Base-by-base conservation (phyloP, 306 rosid genomes). In the Comarum palustre region DNA sequence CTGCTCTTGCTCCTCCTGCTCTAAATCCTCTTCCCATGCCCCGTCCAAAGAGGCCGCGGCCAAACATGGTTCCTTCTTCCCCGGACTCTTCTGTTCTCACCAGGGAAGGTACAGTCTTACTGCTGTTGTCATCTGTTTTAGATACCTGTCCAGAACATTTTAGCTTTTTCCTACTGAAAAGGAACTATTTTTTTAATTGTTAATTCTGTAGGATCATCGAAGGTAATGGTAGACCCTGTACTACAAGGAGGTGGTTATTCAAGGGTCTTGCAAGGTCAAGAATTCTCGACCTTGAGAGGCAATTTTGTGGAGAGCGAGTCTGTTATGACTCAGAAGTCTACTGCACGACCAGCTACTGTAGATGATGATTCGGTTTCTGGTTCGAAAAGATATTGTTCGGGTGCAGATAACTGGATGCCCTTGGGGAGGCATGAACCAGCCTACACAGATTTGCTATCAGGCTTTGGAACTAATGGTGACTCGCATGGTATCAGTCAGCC, bases 211-310 rank as follows among this genome's bases (percentile, higher is more conserved):
- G 94, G 84, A 72, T 74, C 91, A 39, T 89, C 90, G 14, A 91
- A 86, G 84, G 85, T 80, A 51, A 84, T 75, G 24, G 69, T 69
- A 78, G 97, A 90, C 87, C 87, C 92, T 87, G 84, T 79, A 38
- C 82, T 88, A 41, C 69, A 87, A 36, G 80, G 84, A 34, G 79
- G 85, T 79, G 95, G 92, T 27, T 84, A 84, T 76, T 80, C 90
- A 57, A 89, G 93, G 91, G 97, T 87, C 92, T 91, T 94, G 99
- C 99, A 90, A 89, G 97, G 96, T 94, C 99, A 88, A 91, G 99
- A 94, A 74, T 79, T 84, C 75, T 39, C 90, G 87, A 83, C 92
- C 87, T 85, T 89, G 87, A 84, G 90, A 79, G 93, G 84, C 66
- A 89, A 83, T 71, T 85, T 86, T 68, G 80, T 64, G 0, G 97